Conservation (phyloP, 208 protist species). For the Leishmania arabica region DNA sequence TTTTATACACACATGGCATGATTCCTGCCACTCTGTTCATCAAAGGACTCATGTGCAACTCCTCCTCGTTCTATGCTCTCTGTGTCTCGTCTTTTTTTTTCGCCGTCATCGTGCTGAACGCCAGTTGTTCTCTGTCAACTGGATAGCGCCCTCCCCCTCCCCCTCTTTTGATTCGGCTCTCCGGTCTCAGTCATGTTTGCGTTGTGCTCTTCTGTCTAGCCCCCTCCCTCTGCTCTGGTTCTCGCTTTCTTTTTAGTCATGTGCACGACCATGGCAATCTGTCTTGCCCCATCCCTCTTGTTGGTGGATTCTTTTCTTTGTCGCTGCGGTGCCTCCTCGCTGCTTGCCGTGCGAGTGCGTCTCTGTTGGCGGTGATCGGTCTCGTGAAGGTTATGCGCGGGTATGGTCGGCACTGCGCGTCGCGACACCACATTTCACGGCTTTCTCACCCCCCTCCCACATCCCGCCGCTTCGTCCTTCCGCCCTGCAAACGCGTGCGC, state of each 20-base stretch:
- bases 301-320: neutral
- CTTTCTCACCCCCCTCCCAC: neutral
- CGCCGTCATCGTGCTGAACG: neutral
- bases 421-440: neutral
- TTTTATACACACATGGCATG: neutral
- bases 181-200: neutral
- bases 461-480: neutral
- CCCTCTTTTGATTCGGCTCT: neutral
- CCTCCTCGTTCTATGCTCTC: neutral
- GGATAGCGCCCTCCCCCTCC: neutral
- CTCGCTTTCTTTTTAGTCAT: neutral
- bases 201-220: neutral
- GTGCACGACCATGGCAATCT: neutral
- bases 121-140: neutral
- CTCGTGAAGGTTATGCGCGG: neutral
- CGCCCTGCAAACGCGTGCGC: neutral
- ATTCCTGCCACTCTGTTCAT: neutral
- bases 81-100: neutral
- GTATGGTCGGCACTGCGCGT: neutral
- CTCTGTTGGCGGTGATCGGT: neutral
- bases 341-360: neutral
- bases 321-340: neutral
- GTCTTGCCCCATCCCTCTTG: neutral
- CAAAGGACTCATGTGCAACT: neutral
- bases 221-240: neutral